Evolutionary conservation across 148 eudicot species (phyloP).

Genomic region (Rhododendron simsii): DNA sequence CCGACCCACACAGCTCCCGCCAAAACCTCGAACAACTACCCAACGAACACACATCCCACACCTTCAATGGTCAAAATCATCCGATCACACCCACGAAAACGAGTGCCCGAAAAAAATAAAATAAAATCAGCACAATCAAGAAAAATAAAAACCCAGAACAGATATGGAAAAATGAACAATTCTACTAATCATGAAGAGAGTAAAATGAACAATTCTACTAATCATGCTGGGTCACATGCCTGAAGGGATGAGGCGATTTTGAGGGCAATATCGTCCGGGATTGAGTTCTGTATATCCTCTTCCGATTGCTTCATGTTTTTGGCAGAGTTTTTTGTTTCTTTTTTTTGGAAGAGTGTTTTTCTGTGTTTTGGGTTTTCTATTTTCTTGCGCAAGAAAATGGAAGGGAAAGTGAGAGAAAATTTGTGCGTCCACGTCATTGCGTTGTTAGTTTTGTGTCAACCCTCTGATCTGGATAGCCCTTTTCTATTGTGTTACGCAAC

Average conservation of each 20-base stretch:
- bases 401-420: background rate
- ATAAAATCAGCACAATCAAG: background rate
- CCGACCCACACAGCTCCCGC: constrained; percentile 71
- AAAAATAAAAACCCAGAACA: background rate
- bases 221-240: constrained; percentile 22
- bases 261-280: constrained; percentile 58
- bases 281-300: constrained; percentile 20
- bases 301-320: constrained; percentile 15
- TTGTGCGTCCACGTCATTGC: background rate
- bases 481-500: background rate
- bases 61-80: constrained; percentile 29
- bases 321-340: background rate
- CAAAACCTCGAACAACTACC: constrained; percentile 73
- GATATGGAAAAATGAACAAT: background rate
- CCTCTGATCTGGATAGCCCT: background rate
- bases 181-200: background rate
- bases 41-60: constrained; percentile 58
- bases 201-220: background rate
- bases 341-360: background rate
- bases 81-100: background rate
- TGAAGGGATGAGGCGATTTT: constrained; percentile 58
- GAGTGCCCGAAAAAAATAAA: background rate
- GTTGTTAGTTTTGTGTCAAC: background rate
- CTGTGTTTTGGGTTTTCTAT: background rate
- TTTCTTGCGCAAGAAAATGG: constrained; percentile 3